phyloP scores from a whole-genome alignment of 352 stramenopile species.

The Pythium monospermum region DNA sequence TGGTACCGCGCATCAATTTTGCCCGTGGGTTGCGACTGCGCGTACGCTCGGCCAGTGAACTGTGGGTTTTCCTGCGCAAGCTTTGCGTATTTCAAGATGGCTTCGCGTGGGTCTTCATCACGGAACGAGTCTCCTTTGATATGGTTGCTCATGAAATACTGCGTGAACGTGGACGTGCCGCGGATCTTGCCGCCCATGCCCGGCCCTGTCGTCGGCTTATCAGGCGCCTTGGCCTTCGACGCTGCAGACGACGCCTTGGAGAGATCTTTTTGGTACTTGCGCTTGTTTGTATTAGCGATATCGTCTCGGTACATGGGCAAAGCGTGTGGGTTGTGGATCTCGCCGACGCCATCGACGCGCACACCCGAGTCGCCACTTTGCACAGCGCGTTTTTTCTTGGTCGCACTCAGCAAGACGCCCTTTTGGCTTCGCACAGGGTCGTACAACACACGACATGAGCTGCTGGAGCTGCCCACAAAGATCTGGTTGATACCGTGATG shows the following conservation, averaged over 20 bases:
- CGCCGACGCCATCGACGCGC: conserved; percentile 62
- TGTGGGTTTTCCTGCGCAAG: conserved; percentile 62
- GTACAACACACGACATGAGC: conserved; percentile 66
- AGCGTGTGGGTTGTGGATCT: conserved; percentile 72
- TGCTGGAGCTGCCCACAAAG: conserved; percentile 67
- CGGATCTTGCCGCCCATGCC: conserved; percentile 77
- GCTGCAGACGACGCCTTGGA: too few species aligned
- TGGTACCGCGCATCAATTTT: conserved; percentile 76
- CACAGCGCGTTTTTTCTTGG: conserved; percentile 66
- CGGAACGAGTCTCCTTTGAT: conserved; percentile 78
- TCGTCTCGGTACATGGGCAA: conserved; percentile 83
- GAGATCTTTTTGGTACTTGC: conserved; percentile 66
- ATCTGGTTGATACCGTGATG: conserved; percentile 80
- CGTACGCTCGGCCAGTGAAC: conserved; percentile 58
- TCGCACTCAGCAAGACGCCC: conserved; percentile 75
- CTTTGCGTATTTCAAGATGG: conserved; percentile 86
- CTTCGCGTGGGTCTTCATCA: conserved; percentile 78
- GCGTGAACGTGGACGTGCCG: conserved; percentile 78
- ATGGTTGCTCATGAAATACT: conserved; percentile 86
- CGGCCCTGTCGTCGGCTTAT: conserved; percentile 68
- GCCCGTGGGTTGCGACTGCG: conserved; percentile 32
- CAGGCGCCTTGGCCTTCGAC: conserved; percentile 67
- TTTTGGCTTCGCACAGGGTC: conserved; percentile 65
- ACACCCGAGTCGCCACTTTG: conserved; percentile 46
- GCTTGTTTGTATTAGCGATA: conserved; percentile 48